Percentiles rank a stretch among this genome's conserved stretches.
Conservation (phyloP, 2,329 filamentous ascomycete genomes). For the Lasiodiplodia citricola region DNA sequence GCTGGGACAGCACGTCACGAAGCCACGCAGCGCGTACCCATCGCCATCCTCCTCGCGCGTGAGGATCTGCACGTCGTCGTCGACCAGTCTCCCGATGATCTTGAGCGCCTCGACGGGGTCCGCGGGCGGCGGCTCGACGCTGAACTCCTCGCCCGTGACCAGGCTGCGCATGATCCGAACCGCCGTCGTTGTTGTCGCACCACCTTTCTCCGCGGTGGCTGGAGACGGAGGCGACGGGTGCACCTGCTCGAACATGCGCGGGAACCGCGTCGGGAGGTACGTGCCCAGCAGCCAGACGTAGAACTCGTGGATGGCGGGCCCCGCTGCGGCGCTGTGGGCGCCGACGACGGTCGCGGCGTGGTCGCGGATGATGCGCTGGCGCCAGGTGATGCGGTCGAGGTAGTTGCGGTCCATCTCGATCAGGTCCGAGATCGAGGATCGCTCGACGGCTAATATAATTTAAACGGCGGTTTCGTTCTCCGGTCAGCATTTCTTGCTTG, state of each 20-base stretch:
- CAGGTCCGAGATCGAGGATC: not conserved
- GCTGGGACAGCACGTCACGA: not conserved
- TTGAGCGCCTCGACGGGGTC: not conserved
- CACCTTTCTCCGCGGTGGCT: too few species aligned
- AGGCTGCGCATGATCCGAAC: not conserved
- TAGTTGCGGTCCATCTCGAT: not conserved
- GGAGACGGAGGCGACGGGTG: too few species aligned
- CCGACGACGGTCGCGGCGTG: not conserved
- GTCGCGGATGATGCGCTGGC: not conserved
- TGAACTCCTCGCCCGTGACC: not conserved
- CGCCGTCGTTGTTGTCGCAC: not conserved
- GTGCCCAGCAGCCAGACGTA: conserved; percentile 60
- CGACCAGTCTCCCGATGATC: not conserved
- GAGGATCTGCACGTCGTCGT: not conserved
- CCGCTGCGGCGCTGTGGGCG: not conserved
- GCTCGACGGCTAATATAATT: not conserved
- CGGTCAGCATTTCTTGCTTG: not conserved
- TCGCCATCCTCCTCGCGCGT: not conserved
- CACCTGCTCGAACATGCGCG: conserved; percentile 47
- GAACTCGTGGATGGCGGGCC: conserved; percentile 58
- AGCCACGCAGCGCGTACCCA: not conserved
- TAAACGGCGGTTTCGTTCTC: not conserved
- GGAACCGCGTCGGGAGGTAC: conserved; percentile 64
- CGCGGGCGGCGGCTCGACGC: not conserved
- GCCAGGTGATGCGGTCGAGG: not conserved